Conservation (phyloP, 352 stramenopile species). For the Phytophthora nicotianae region DNA sequence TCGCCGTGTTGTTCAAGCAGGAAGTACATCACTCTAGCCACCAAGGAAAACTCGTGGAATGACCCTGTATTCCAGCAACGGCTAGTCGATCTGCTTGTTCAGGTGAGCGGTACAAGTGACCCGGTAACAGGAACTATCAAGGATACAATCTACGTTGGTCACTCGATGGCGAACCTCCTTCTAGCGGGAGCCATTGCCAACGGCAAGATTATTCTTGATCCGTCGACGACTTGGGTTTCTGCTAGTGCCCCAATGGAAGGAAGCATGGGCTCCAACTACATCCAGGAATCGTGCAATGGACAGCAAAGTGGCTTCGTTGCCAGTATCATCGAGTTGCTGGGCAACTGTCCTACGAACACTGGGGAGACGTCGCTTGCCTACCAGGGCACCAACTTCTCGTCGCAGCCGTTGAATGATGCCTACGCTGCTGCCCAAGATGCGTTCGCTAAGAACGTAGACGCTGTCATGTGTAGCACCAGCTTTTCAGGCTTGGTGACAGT, state of each 20-base stretch:
- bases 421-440: conserved; percentile 35
- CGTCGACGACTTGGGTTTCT: conserved; percentile 44
- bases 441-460: conserved; percentile 31
- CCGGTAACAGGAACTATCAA: conserved; percentile 43
- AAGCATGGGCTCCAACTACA: conserved; percentile 57
- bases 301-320: conserved; percentile 27
- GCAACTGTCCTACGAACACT: conserved; percentile 45
- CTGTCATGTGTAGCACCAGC: conserved; percentile 45
- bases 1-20: conserved; percentile 66
- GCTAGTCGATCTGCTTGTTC: conserved; percentile 40
- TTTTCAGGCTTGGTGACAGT: conserved; percentile 37
- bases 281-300: conserved; percentile 42
- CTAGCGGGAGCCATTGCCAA: conserved; percentile 47
- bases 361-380: conserved; percentile 41
- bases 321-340: conserved; percentile 40
- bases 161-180: conserved; percentile 73
- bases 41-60: conserved; percentile 53
- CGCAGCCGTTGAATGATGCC: conserved; percentile 17
- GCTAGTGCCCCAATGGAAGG: conserved; percentile 45
- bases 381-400: conserved; percentile 33
- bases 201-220: conserved; percentile 34
- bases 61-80: conserved; percentile 44
- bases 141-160: conserved; percentile 64
- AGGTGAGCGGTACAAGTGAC: conserved; percentile 45
- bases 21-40: conserved; percentile 56